Percentiles rank a stretch among this genome's conserved stretches.
These are phyloP conservation scores for Noccaea caerulescens DNA, from an alignment of 345 rosid species.

Conservation along the genomic window DNA sequence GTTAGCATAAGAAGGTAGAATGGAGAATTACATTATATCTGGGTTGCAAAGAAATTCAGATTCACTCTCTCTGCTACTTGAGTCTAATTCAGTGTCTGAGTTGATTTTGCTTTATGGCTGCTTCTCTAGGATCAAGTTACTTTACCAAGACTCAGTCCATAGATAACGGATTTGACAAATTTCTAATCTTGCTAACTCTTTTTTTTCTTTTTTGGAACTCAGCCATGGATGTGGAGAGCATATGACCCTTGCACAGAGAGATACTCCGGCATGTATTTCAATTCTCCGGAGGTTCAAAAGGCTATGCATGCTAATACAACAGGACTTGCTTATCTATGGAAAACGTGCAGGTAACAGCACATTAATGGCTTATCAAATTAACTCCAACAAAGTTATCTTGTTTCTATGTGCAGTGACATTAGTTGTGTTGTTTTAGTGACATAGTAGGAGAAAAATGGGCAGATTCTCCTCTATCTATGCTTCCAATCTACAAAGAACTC, in stretches of 20 bases:
- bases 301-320: constrained; percentile 95
- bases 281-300: constrained; percentile 84
- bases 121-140: background rate
- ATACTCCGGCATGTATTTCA: constrained; percentile 75
- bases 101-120: constrained; percentile 10
- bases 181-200: background rate
- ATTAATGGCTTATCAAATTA: background rate
- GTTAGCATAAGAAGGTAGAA: constrained; percentile 6
- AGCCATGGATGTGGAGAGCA: constrained; percentile 98
- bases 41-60: background rate
- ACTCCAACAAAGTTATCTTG: background rate
- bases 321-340: constrained; percentile 71
- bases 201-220: constrained; percentile 19
- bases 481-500: constrained; percentile 88
- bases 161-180: background rate
- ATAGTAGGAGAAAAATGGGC: constrained; percentile 72
- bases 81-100: background rate
- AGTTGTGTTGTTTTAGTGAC: constrained; percentile 50
- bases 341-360: constrained; percentile 73
- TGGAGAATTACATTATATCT: background rate
- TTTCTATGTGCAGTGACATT: constrained; percentile 10
- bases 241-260: constrained; percentile 97
- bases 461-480: constrained; percentile 91
- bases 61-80: constrained; percentile 16
- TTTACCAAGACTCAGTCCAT: background rate